Percentiles rank a stretch among this genome's conserved stretches.
Conservation (phyloP, 1,284 basidiomycete species). For the Trichosporon asahii region DNA sequence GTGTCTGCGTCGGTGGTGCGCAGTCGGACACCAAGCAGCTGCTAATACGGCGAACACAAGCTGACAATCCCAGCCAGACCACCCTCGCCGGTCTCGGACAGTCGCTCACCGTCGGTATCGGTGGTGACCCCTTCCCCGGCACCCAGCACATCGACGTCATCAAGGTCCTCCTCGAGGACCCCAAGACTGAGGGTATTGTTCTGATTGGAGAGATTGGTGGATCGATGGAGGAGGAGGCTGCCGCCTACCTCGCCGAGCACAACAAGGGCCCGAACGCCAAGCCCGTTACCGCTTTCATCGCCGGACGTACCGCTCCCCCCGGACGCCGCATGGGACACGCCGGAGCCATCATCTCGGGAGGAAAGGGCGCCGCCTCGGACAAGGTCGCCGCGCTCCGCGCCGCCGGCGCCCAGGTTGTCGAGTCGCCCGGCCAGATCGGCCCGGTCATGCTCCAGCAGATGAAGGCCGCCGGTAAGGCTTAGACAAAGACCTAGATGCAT, state of each 20-base stretch:
- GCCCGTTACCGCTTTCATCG: slow-evolving; percentile 97
- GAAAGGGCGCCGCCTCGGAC: slow-evolving; percentile 93
- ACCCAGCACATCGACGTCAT: slow-evolving; percentile 94
- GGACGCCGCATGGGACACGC: slow-evolving; percentile 98
- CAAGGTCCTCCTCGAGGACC: slow-evolving; percentile 93
- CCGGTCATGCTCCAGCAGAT: slow-evolving; percentile 81
- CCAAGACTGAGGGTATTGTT: slow-evolving; percentile 90
- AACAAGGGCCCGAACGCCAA: slow-evolving; percentile 89
- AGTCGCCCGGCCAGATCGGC: slow-evolving; percentile 95
- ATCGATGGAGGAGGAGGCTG: slow-evolving; percentile 98
- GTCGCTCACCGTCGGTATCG: slow-evolving; percentile 94
- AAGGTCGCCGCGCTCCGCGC: slow-evolving; percentile 92
- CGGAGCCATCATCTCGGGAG: slow-evolving; percentile 95
- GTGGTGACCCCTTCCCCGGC: slow-evolving; percentile 87
- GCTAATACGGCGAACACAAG: background rate
- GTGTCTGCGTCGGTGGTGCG: background rate
- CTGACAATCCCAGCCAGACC: slow-evolving; percentile 66
- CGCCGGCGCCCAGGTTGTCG: slow-evolving; percentile 89
- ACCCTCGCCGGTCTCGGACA: slow-evolving; percentile 95
- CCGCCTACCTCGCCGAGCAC: slow-evolving; percentile 87
- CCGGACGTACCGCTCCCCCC: slow-evolving; percentile 93
- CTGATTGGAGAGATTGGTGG: slow-evolving; percentile 99
- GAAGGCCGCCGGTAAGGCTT: slow-evolving; percentile 76
- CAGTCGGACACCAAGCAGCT: background rate
- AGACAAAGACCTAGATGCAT: slow-evolving; percentile 32